Conservation (phyloP, 2,329 filamentous ascomycete species). For the Clarireedia paspali region DNA sequence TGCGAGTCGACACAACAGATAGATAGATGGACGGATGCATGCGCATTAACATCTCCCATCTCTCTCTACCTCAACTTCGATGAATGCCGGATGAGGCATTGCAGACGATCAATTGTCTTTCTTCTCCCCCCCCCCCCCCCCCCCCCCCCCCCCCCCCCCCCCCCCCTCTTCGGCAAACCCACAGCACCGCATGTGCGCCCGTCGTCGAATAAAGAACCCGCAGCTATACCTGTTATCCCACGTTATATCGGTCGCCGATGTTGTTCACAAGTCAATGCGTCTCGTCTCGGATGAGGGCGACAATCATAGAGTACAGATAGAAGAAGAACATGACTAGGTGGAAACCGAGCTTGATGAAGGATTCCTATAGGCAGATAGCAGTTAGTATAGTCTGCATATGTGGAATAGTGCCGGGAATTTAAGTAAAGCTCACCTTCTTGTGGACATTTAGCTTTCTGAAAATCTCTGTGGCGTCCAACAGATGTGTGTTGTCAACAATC, state of each 20-base stretch:
- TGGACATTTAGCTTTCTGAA: constrained; percentile 98
- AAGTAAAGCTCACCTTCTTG: constrained; percentile 66
- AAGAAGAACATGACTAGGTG: constrained; percentile 99
- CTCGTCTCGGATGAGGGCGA: constrained; percentile 84
- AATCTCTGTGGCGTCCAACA: constrained; percentile 96
- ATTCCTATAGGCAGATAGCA: constrained; percentile 57
- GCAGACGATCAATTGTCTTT: too few species aligned
- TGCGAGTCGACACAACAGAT: too few species aligned
- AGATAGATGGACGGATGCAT: too few species aligned
- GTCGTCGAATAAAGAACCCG: neutral
- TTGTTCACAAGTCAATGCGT: constrained; percentile 53
- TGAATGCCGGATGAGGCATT: too few species aligned
- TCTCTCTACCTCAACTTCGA: too few species aligned
- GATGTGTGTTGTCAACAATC: constrained; percentile 94
- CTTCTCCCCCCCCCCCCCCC: too few species aligned
- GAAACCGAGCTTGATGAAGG: constrained; percentile 97
- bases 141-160: too few species aligned
- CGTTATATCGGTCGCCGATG: constrained; percentile 20
- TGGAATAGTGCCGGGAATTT: neutral
- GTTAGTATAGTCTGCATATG: neutral
- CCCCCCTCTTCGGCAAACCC: neutral
- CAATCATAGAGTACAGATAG: constrained; percentile 64
- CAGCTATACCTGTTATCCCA: constrained; percentile 14
- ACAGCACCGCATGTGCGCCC: neutral
- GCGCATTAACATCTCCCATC: too few species aligned